A percentile compares a stretch with the other conserved stretches of the same genome.
These are phyloP conservation scores for Globisporangium barbulae DNA, from an alignment of 352 stramenopile species.

Conservation along the genomic window DNA sequence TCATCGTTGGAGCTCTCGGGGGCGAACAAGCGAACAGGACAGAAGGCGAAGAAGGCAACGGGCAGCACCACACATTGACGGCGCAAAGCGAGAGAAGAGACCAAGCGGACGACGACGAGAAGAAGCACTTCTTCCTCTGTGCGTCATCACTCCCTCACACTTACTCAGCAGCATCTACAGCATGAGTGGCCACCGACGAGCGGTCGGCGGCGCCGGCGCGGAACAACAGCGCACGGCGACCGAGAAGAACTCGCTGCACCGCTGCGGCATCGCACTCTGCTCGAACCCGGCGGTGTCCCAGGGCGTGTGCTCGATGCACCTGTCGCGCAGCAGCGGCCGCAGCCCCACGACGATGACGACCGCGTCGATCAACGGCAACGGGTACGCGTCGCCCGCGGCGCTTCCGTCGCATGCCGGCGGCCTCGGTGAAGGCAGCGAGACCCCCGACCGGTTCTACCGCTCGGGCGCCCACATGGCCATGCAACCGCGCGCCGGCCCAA, in stretches of 20 bases:
- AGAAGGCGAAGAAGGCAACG: background rate
- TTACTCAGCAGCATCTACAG: background rate
- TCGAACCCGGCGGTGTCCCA: slow-evolving; percentile 73
- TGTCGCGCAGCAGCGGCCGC: slow-evolving; percentile 34
- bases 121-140: background rate
- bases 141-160: background rate
- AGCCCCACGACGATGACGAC: slow-evolving; percentile 2
- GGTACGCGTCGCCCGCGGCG: slow-evolving; percentile 18
- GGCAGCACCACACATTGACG: background rate
- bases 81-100: background rate
- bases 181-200: slow-evolving; percentile 14
- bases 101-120: background rate
- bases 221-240: slow-evolving; percentile 17
- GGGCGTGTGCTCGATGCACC: slow-evolving; percentile 73
- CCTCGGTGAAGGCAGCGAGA: slow-evolving; percentile 27
- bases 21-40: background rate
- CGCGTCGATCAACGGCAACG: slow-evolving; percentile 16
- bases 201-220: background rate
- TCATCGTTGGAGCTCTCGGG: no score
- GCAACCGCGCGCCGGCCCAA: slow-evolving; percentile 40
- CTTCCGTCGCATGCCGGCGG: slow-evolving; percentile 7
- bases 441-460: slow-evolving; percentile 52
- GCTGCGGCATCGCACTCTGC: slow-evolving; percentile 75
- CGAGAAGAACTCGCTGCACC: slow-evolving; percentile 62
- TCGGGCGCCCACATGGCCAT: slow-evolving; percentile 46